A percentile compares a stretch with the other conserved stretches of the same genome.
Evolutionary conservation across 2,329 filamentous ascomycete genomes (phyloP).

Genomic region (Cladosporium velox): DNA sequence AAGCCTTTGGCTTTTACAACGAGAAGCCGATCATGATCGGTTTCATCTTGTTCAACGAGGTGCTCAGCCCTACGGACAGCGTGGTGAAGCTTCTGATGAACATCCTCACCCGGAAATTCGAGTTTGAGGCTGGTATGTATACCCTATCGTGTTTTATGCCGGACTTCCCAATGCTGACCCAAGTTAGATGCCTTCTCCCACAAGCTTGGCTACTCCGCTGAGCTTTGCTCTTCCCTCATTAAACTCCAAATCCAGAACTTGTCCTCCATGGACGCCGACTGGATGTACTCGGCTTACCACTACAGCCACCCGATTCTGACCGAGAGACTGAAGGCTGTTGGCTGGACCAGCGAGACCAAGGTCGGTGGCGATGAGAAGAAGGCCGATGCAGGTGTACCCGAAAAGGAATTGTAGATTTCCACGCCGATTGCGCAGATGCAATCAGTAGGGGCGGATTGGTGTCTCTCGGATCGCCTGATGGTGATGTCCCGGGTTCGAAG

Average conservation of each 20-base stretch:
- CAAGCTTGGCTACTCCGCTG: slow-evolving; percentile 76
- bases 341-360: slow-evolving; percentile 73
- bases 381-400: slow-evolving; percentile 21
- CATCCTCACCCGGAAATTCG: slow-evolving; percentile 87
- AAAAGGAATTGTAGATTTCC: slow-evolving; percentile 26
- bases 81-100: slow-evolving; percentile 95
- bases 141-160: not conserved
- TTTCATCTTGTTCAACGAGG: slow-evolving; percentile 95
- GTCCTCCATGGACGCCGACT: slow-evolving; percentile 97
- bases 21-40: slow-evolving; percentile 92
- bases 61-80: slow-evolving; percentile 92
- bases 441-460: not conserved
- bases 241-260: slow-evolving; percentile 98
- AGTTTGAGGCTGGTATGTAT: slow-evolving; percentile 80
- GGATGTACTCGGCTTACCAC: slow-evolving; percentile 97
- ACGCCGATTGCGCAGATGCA: not conserved
- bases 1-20: slow-evolving; percentile 82
- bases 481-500: not conserved
- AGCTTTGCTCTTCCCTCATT: slow-evolving; percentile 85
- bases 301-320: slow-evolving; percentile 96
- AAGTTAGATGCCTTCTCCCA: slow-evolving; percentile 75
- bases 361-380: slow-evolving; percentile 47
- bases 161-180: slow-evolving; percentile 8
- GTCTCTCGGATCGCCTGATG: not conserved
- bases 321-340: slow-evolving; percentile 86